Evolutionary conservation across 2,329 filamentous ascomycete genomes (phyloP).

Genomic region (Hirsutella thompsonii): DNA sequence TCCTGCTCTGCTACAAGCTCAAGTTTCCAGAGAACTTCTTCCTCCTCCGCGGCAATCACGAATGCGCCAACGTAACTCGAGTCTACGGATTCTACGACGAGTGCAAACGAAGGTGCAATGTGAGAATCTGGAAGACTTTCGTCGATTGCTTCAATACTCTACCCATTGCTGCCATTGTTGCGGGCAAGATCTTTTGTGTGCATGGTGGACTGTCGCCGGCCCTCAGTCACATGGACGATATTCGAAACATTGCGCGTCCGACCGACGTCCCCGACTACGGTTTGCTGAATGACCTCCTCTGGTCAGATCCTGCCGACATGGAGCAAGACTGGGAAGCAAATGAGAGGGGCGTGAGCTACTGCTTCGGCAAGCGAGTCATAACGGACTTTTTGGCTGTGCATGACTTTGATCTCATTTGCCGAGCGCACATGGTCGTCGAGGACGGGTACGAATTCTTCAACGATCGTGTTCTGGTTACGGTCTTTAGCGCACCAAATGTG

Average conservation of each 20-base stretch:
- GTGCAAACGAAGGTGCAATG: conserved; percentile 90
- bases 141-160: conserved; percentile 93
- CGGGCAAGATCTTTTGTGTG: conserved; percentile 94
- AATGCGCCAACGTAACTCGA: conserved; percentile 90
- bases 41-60: conserved; percentile 84
- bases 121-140: conserved; percentile 98
- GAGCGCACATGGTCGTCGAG: conserved; percentile 98
- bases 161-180: conserved; percentile 91
- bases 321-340: conserved; percentile 97
- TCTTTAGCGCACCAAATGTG: conserved; percentile 95
- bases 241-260: conserved; percentile 85
- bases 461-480: conserved; percentile 85
- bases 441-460: conserved; percentile 99
- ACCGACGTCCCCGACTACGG: conserved; percentile 98
- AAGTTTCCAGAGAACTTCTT: conserved; percentile 98
- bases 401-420: conserved; percentile 93
- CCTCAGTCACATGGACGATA: conserved; percentile 94
- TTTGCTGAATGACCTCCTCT: conserved; percentile 84
- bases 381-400: conserved; percentile 89
- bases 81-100: conserved; percentile 98
- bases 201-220: conserved; percentile 90
- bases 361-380: conserved; percentile 96
- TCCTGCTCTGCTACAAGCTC: conserved; percentile 91
- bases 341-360: conserved; percentile 93
- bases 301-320: conserved; percentile 98